Evolutionary conservation across 192 early-diverging fungal genomes (phyloP), one percentile per base, ranked within the genome.

Genomic region (Spizellomyces punctatus): DNA sequence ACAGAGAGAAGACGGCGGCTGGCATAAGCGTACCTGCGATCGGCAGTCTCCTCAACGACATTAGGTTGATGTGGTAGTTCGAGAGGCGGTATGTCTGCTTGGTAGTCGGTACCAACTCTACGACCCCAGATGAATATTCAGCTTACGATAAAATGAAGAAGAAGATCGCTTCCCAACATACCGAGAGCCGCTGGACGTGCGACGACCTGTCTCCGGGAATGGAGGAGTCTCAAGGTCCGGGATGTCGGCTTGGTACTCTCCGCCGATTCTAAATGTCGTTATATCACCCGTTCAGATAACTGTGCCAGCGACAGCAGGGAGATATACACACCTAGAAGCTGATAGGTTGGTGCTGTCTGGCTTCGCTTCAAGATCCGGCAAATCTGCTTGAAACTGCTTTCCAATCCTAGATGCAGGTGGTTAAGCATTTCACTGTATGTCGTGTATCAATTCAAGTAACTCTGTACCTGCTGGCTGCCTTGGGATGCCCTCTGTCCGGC

Each of bases 81-180:
- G 4, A 54, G 50, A 16, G 90, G 91, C 0, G 88, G 87, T 12
- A 93, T 67, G 5, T 82, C 81, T 0, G 95, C 93, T 76, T 96
- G 95, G 78, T 91, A 94, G 69, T 88, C 84, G 6, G 86, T 81
- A 0, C 95, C 95, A 47, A 96, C 88, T 73, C 94, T 76, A 60
- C 93, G 46, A 85, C 87, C 47, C 87, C 27, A 36, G 27, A 36
- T 36, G 27, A 36, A 3, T 3, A 36, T 36, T 36, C 27, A 36
- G 27, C 27, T 36, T 36, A 36, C 27, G 27, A 36, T 36, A 36
- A 3, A 36, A 36, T 36, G 3, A 36, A 36, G 27, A 3, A 36
- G 27, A 36, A 36, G 27, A 36, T 36, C 27, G 3, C 27, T 3
- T 36, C 27, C 27, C 27, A 36, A 36, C 27, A 36, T 36, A 36